Percentiles rank a stretch among this genome's conserved stretches.
Conservation (phyloP, 2,329 filamentous ascomycete species). For the Tolypocladium paradoxum region DNA sequence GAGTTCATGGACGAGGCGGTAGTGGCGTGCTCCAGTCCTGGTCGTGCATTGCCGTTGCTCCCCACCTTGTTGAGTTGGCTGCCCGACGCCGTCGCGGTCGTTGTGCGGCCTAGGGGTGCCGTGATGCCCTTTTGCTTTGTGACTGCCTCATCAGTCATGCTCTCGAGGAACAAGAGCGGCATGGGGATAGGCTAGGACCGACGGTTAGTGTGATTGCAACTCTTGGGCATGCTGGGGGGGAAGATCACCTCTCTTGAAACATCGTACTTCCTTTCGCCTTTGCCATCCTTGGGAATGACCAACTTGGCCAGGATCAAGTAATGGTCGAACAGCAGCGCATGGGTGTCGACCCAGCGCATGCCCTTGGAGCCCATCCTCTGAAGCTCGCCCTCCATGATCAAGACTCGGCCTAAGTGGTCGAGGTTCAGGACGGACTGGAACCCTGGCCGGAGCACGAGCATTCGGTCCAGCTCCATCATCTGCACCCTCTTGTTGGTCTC, state of each 20-base stretch:
- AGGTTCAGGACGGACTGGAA: slow-evolving; percentile 87
- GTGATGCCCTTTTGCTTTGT: slow-evolving; percentile 71
- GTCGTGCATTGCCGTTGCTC: slow-evolving; percentile 39
- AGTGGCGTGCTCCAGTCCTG: slow-evolving; percentile 54
- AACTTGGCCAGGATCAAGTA: slow-evolving; percentile 90
- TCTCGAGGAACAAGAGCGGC: slow-evolving; percentile 88
- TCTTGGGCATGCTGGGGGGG: background rate
- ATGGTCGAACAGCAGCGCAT: slow-evolving; percentile 90
- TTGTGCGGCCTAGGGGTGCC: slow-evolving; percentile 46
- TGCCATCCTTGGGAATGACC: slow-evolving; percentile 54
- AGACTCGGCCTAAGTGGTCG: slow-evolving; percentile 83
- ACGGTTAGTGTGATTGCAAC: slow-evolving; percentile 8
- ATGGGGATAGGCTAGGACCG: slow-evolving; percentile 70
- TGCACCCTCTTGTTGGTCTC: slow-evolving; percentile 88
- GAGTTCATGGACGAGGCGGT: slow-evolving; percentile 57
- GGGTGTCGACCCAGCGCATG: slow-evolving; percentile 88
- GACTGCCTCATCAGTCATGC: slow-evolving; percentile 82
- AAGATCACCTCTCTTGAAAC: slow-evolving; percentile 71
- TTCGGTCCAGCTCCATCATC: slow-evolving; percentile 71
- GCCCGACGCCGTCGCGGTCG: slow-evolving; percentile 50
- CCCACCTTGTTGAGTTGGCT: slow-evolving; percentile 46
- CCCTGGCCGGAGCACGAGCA: slow-evolving; percentile 74
- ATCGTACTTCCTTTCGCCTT: slow-evolving; percentile 77
- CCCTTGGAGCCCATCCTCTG: slow-evolving; percentile 81
- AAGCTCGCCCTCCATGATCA: slow-evolving; percentile 81